Evolutionary conservation across 1,139 yeast species (phyloP), one percentile per base, ranked within the genome.

Genomic region (Magnusiomyces starmeri): DNA sequence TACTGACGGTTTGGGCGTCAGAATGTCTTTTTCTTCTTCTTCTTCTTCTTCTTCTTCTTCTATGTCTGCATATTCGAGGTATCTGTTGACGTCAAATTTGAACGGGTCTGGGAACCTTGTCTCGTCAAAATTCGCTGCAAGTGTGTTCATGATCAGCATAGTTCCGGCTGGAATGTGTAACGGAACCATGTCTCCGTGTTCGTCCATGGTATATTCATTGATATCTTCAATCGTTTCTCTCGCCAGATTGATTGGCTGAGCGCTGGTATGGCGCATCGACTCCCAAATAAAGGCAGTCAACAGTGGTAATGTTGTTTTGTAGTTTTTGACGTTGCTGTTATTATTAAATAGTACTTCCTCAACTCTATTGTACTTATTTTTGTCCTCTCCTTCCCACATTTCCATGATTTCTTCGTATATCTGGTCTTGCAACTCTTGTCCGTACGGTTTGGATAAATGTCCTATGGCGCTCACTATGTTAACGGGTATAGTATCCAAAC

Each of bases 401-500:
- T 55, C 52, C 46, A 74, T 49, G 3, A 82, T 64, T 43, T 70
- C 72, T 0, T 58, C 46, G 41, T 68, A 66, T 0, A 79, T 80
- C 42, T 58, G 60, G 10, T 69, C 62, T 60, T 82, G 87, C 20
- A 79, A 61, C 0, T 53, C 56, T 3, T 67, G 66, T 1, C 84
- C 83, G 49, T 66, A 61, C 2, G 78, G 73, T 14, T 49, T 40
- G 1, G 84, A 75, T 50, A 85, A 67, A 48, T 81, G 83, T 0
- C 87, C 87, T 56, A 83, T 62, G 14, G 83, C 72, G 58, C 81
- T 80, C 57, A 78, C 76, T 52, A 84, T 69, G 51, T 79, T 83
- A 29, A 83, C 71, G 0, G 90, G 84, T 0, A 84, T 79, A 55
- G 85, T 85, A 62, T 85, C 92, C 34, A 85, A 68, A 0, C 94